phyloP scores from a whole-genome alignment of 129 eudicot genomes.

The Escallonia rubra region DNA sequence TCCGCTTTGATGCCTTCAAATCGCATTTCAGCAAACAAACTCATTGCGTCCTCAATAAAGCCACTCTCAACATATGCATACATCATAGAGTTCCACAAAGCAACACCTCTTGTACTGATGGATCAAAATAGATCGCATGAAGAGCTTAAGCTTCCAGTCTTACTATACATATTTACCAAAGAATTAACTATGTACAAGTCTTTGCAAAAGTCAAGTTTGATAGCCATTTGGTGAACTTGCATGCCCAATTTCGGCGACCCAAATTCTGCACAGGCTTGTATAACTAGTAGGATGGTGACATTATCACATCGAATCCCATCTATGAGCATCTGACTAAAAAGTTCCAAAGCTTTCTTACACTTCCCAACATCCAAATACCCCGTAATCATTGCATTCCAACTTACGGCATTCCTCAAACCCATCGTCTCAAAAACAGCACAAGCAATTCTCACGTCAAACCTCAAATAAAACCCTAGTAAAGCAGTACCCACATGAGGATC shows the following conservation, averaged over 20 bases:
- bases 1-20: constrained; percentile 27
- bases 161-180: constrained; percentile 41
- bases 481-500: constrained; percentile 43
- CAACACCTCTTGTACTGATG: constrained; percentile 24
- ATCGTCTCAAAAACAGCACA: constrained; percentile 28
- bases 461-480: constrained; percentile 47
- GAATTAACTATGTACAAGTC: constrained; percentile 30
- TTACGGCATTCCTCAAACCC: constrained; percentile 38
- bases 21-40: constrained; percentile 31
- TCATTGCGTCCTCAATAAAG: constrained; percentile 20
- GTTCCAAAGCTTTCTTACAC: constrained; percentile 25
- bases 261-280: constrained; percentile 42
- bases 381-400: constrained; percentile 53
- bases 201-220: constrained; percentile 27
- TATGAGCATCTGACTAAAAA: constrained; percentile 38
- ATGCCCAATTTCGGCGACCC: constrained; percentile 27
- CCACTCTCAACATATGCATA: constrained; percentile 36
- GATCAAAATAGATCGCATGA: constrained; percentile 40
- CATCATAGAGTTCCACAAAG: constrained; percentile 54
- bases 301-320: constrained; percentile 35
- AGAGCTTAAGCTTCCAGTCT: constrained; percentile 24
- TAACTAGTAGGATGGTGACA: constrained; percentile 36
- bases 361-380: constrained; percentile 38
- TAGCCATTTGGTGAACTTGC: constrained; percentile 57
- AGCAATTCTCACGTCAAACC: constrained; percentile 34